A percentile compares a stretch with the other conserved stretches of the same genome.
Evolutionary conservation across 768 basidiomycete genomes (phyloP).

Genomic region (Collybia sordida): DNA sequence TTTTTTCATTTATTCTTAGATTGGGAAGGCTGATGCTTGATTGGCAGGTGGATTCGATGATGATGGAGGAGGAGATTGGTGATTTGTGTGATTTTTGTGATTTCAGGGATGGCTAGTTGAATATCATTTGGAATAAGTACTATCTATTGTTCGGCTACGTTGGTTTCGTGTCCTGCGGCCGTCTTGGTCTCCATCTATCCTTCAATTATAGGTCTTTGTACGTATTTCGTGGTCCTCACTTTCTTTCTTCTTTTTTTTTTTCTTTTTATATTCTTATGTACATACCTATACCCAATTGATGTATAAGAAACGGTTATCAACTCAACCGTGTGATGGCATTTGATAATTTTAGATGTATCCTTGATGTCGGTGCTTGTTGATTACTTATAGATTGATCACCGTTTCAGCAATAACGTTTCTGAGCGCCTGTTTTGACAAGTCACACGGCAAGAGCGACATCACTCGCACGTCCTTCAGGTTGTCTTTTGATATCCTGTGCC

Average conservation of each 20-base stretch:
- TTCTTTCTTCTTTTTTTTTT: not conserved
- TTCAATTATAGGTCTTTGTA: no score
- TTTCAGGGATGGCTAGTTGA: not conserved
- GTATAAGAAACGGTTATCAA: not conserved
- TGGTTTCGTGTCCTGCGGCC: no score
- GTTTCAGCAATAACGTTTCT: not conserved
- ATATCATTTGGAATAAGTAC: no score
- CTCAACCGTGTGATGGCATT: no score
- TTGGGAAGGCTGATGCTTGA: conserved; percentile 8
- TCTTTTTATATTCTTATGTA: conserved; percentile 2
- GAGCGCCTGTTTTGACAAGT: not conserved
- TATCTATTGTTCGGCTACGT: no score
- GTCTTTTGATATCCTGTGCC: no score
- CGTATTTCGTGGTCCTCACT: no score
- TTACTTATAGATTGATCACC: not conserved
- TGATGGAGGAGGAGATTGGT: conserved; percentile 8
- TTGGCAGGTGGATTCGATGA: conserved; percentile 10
- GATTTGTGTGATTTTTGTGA: conserved; percentile 2
- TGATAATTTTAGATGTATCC: no score
- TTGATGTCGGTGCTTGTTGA: no score
- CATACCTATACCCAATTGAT: no score
- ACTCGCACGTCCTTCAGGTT: not conserved
- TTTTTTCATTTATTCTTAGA: not conserved
- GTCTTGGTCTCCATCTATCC: no score
- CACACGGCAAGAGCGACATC: no score